These are phyloP conservation scores for Thalassiosira sp. DNA, from an alignment of 352 stramenopile species.

Conservation along the genomic window DNA sequence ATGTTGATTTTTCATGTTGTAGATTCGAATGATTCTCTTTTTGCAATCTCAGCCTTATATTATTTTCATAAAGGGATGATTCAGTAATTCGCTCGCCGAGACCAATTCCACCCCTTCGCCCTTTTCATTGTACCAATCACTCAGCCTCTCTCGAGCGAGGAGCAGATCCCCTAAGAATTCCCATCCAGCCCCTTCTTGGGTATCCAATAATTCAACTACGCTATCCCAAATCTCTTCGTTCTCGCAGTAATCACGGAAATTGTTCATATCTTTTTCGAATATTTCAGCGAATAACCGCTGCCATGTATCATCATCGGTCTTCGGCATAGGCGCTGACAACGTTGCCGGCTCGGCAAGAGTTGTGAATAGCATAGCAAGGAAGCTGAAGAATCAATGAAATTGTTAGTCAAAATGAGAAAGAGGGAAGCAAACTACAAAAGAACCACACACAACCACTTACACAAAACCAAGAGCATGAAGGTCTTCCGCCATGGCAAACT, in stretches of 20 bases:
- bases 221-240: conserved; percentile 75
- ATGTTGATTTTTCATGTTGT: neutral
- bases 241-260: conserved; percentile 79
- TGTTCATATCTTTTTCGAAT: conserved; percentile 77
- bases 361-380: conserved; percentile 67
- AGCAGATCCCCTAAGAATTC: conserved; percentile 63
- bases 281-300: conserved; percentile 78
- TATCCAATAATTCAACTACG: conserved; percentile 69
- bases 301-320: conserved; percentile 75
- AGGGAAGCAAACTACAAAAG: neutral
- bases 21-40: neutral
- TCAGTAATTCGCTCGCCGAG: conserved; percentile 52
- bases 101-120: conserved; percentile 44
- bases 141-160: conserved; percentile 61
- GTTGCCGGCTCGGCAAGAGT: conserved; percentile 62
- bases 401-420: neutral
- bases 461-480: conserved; percentile 80
- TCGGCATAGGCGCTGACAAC: conserved; percentile 54
- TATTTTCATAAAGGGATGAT: conserved; percentile 55
- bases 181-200: conserved; percentile 76
- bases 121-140: conserved; percentile 37
- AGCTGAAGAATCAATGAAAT: conserved; percentile 3
- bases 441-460: conserved; percentile 3
- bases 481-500: conserved; percentile 79
- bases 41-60: neutral